phyloP scores from a whole-genome alignment of 371 early-diverging fungal genomes.

The Lichtheimia corymbifera region DNA sequence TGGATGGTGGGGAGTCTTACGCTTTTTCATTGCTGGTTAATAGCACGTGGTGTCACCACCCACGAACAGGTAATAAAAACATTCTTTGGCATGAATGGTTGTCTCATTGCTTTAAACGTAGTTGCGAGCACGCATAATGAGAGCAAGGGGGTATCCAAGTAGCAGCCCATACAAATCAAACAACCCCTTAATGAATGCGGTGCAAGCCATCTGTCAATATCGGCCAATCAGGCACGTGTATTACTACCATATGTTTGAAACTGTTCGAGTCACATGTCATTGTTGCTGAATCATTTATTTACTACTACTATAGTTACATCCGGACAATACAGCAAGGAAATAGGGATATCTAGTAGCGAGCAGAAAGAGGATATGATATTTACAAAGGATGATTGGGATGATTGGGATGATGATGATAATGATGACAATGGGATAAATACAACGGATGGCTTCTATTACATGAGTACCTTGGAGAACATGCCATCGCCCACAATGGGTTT shows the following conservation, averaged over 20 bases:
- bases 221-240: constrained; percentile 56
- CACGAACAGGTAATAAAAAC: constrained; percentile 74
- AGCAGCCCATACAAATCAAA: constrained; percentile 53
- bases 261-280: no score
- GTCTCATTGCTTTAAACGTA: constrained; percentile 16
- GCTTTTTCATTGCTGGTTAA: constrained; percentile 75
- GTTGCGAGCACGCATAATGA: constrained; percentile 46
- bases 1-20: constrained; percentile 72
- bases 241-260: no score
- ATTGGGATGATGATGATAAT: not conserved
- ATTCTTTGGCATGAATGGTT: not conserved
- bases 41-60: constrained; percentile 76
- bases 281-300: no score
- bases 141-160: constrained; percentile 31
- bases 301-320: no score
- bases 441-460: constrained; percentile 18
- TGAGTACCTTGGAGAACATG: constrained; percentile 43
- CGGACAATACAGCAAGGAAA: not conserved
- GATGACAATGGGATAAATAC: no score
- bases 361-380: constrained; percentile 1
- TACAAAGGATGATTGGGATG: not conserved
- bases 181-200: constrained; percentile 50
- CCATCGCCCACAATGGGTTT: constrained; percentile 39
- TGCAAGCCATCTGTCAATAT: constrained; percentile 57
- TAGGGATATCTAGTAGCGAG: not conserved